Conservation (phyloP, 768 basidiomycete genomes). For the Boletales sp. region DNA sequence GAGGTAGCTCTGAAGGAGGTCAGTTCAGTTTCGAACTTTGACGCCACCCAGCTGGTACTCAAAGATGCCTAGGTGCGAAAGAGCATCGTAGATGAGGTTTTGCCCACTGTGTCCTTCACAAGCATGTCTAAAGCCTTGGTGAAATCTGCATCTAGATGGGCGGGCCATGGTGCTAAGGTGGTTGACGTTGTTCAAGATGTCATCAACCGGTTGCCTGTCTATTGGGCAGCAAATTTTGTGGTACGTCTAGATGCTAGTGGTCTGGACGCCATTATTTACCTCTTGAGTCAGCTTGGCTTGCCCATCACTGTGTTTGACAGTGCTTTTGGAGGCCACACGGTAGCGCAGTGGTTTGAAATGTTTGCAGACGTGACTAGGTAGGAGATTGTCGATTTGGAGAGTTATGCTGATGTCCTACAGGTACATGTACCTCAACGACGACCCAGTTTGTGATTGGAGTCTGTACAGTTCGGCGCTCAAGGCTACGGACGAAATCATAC, state of each 20-base stretch:
- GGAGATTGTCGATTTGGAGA: background rate
- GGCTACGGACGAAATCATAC: conserved; percentile 24
- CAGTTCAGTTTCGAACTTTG: background rate
- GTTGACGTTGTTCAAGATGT: conserved; percentile 68
- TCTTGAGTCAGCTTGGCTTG: conserved; percentile 25
- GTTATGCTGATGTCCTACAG: conserved; percentile 17
- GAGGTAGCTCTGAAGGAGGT: conserved; percentile 9
- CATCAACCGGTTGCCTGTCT: conserved; percentile 56
- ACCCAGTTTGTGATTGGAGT: conserved; percentile 31
- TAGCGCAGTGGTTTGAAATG: conserved; percentile 44
- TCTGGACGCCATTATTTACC: background rate
- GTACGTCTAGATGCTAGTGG: conserved; percentile 34
- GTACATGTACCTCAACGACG: conserved; percentile 35
- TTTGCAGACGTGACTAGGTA: conserved; percentile 44
- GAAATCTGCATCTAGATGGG: conserved; percentile 10
- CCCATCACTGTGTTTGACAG: conserved; percentile 30
- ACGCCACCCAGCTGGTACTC: background rate
- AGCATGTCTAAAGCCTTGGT: conserved; percentile 7
- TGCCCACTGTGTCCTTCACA: conserved; percentile 8
- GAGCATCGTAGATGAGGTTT: conserved; percentile 13
- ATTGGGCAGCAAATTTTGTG: conserved; percentile 57
- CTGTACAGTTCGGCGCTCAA: conserved; percentile 24
- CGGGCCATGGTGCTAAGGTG: conserved; percentile 13
- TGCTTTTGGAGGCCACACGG: conserved; percentile 39
- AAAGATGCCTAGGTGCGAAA: conserved; percentile 5